Evolutionary conservation across 495 filamentous ascomycete genomes (phyloP).

Genomic region (Delitschia confertaspora): DNA sequence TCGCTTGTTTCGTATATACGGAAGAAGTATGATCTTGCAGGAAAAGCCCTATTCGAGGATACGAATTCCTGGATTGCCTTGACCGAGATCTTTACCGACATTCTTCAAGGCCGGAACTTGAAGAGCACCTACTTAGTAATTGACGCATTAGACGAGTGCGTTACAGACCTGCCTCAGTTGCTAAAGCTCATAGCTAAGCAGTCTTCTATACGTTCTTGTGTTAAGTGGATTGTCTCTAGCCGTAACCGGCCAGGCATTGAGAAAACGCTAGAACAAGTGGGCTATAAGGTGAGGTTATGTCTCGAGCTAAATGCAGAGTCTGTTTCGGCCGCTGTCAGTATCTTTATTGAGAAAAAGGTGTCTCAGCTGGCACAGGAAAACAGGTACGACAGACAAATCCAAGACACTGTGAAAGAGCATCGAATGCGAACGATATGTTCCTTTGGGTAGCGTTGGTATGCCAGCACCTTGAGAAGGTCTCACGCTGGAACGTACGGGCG

Average conservation of each 20-base stretch:
- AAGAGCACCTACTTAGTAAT: constrained; percentile 3
- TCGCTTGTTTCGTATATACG: constrained; percentile 32
- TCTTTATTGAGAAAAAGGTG: constrained; percentile 6
- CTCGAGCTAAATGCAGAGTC: constrained; percentile 13
- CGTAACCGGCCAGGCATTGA: constrained; percentile 12
- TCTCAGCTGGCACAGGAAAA: constrained; percentile 16
- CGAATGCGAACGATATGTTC: constrained; percentile 26
- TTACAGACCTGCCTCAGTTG: constrained; percentile 4
- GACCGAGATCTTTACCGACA: constrained; percentile 6
- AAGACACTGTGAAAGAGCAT: not conserved
- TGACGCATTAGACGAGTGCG: constrained; percentile 9
- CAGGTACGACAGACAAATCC: constrained; percentile 12
- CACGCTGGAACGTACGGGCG: not conserved
- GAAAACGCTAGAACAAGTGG: not conserved
- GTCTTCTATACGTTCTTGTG: constrained; percentile 4
- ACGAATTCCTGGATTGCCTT: constrained; percentile 8
- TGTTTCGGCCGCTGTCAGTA: constrained; percentile 2
- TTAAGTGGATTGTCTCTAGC: constrained; percentile 12
- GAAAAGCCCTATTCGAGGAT: constrained; percentile 30
- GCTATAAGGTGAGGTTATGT: constrained; percentile 5
- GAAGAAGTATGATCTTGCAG: constrained; percentile 26
- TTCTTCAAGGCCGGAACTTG: constrained; percentile 7
- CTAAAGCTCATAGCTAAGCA: constrained; percentile 5
- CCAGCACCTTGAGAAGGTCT: constrained; percentile 14
- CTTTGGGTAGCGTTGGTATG: constrained; percentile 24